phyloP scores from a whole-genome alignment of 2,329 filamentous ascomycete genomes.

The Plectosphaerella plurivora region DNA sequence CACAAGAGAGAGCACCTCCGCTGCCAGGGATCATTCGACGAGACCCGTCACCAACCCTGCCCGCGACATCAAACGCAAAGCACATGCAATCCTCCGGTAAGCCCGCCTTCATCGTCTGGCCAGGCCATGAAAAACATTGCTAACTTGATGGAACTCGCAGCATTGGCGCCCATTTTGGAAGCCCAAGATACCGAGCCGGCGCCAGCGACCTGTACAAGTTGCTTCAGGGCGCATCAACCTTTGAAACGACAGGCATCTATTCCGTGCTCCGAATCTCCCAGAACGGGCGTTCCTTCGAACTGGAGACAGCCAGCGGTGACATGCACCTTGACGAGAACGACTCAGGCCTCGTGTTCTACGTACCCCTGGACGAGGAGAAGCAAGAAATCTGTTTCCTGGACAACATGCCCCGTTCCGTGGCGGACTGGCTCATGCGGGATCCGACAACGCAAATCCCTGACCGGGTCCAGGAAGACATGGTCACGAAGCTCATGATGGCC shows the following conservation, averaged over 20 bases:
- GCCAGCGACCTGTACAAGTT: background rate
- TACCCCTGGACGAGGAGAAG: constrained; percentile 19
- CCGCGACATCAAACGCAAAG: constrained; percentile 21
- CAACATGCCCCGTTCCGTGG: constrained; percentile 19
- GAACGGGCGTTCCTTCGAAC: constrained; percentile 13
- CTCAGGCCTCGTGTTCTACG: constrained; percentile 19
- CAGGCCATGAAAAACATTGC: background rate
- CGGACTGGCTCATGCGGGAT: constrained; percentile 29
- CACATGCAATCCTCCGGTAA: constrained; percentile 27
- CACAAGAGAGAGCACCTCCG: constrained; percentile 27
- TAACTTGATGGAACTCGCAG: background rate
- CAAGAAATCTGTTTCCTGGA: constrained; percentile 23
- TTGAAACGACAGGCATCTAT: constrained; percentile 24
- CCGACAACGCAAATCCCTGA: constrained; percentile 6
- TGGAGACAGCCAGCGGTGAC: constrained; percentile 13
- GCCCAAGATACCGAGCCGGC: background rate
- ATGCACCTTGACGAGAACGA: constrained; percentile 23
- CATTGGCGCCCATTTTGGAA: constrained; percentile 1
- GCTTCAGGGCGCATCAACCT: constrained; percentile 12
- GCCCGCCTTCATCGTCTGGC: constrained; percentile 1
- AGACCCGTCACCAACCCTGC: constrained; percentile 14
- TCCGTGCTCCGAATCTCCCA: constrained; percentile 20
- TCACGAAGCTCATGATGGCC: background rate
- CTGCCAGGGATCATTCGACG: constrained; percentile 9
- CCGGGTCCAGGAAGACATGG: background rate